phyloP scores from a whole-genome alignment of 1,284 basidiomycete species.

The Tilletia indica region DNA sequence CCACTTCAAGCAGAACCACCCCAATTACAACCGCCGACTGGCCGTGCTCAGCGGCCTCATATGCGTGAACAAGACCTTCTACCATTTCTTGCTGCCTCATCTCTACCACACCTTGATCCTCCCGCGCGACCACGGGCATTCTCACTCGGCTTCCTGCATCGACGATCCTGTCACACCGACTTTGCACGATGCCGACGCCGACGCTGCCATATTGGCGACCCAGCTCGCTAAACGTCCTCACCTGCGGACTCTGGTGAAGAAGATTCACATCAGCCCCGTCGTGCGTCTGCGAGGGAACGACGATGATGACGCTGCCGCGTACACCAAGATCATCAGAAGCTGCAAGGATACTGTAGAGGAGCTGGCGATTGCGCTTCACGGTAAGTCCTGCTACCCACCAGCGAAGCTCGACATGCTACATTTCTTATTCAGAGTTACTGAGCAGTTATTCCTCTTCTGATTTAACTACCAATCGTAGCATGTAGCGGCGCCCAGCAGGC shows the following conservation, averaged over 20 bases:
- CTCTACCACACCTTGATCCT: neutral
- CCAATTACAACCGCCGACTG: neutral
- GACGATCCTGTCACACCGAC: neutral
- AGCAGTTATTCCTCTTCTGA: neutral
- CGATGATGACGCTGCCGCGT: neutral
- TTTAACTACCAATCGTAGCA: neutral
- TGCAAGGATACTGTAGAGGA: constrained; percentile 2
- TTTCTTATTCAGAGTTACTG: neutral
- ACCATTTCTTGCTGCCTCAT: neutral
- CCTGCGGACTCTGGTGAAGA: neutral
- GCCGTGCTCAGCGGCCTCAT: neutral
- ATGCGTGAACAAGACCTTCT: neutral
- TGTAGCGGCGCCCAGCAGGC: neutral
- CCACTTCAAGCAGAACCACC: neutral
- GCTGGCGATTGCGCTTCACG: neutral
- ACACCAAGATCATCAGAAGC: neutral
- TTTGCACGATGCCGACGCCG: neutral
- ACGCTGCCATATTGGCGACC: neutral
- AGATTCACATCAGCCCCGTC: neutral
- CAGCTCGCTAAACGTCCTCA: neutral
- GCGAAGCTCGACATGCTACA: no score
- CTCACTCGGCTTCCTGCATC: neutral
- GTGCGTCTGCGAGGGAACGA: neutral
- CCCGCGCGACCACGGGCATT: neutral
- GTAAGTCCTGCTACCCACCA: neutral